A percentile compares a stretch with the other conserved stretches of the same genome.
These are phyloP conservation scores for Picochlorum sp. DNA, from an alignment of 139 green algal species.

Conservation along the genomic window DNA sequence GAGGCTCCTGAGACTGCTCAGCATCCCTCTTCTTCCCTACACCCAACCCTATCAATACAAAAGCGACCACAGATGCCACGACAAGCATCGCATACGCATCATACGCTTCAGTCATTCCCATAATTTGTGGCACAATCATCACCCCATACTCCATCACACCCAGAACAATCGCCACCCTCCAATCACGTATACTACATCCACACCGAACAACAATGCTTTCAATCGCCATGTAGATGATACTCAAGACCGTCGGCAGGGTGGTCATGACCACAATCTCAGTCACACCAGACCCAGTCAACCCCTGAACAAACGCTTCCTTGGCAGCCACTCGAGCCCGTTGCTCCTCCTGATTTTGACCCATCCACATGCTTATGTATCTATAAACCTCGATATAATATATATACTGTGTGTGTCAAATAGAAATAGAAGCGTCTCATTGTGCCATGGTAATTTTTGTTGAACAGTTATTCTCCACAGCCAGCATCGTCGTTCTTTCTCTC, in stretches of 20 bases:
- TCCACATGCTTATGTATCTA: too few relatives aligned
- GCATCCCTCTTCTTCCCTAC: neutral
- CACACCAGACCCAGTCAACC: neutral
- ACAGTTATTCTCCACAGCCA: too few relatives aligned
- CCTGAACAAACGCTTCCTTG: conserved; percentile 2
- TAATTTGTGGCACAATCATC: neutral
- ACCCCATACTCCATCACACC: neutral
- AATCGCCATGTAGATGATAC: too few relatives aligned
- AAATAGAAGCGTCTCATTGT: too few relatives aligned
- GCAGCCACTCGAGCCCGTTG: too few relatives aligned
- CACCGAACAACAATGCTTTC: neutral
- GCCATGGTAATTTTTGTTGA: too few relatives aligned
- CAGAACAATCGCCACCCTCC: neutral
- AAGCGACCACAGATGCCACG: neutral
- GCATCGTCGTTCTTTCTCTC: too few relatives aligned
- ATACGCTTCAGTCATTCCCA: neutral
- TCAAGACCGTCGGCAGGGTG: neutral
- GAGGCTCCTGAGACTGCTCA: too few relatives aligned
- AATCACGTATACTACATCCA: neutral
- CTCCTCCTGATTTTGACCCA: too few relatives aligned
- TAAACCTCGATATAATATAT: too few relatives aligned
- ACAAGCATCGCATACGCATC: neutral
- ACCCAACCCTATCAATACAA: neutral
- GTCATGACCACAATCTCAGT: neutral
- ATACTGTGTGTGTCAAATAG: neutral